Evolutionary conservation across 129 eudicot genomes (phyloP), one percentile per base, ranked within the genome.

Genomic region (Pittosporum tobira): DNA sequence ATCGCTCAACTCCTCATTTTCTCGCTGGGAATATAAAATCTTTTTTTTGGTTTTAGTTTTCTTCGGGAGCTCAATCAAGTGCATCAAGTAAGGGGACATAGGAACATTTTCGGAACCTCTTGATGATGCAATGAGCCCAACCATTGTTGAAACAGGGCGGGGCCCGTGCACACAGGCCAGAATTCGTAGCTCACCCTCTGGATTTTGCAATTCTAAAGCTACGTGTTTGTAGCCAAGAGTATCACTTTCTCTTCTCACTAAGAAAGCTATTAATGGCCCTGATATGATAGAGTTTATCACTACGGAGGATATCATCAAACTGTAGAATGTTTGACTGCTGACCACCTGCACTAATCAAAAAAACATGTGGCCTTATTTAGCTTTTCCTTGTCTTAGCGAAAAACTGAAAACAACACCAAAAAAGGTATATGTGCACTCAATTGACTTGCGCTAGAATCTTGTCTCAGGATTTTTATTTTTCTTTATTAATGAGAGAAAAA

Each of bases 31-130:
- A 55, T 80, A 79, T 63, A 83, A 59, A 21, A 77, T 25, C 16
- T 26, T 31, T 20, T 31, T 56, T 31, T 56, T 80, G 29, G 68
- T 75, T 40, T 79, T 85, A 8, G 14, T 64, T 71, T 81, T 81
- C 31, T 82, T 88, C 0, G 95, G 98, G 30, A 91, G 94, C 75
- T 86, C 95, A 42, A 83, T 68, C 48, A 91, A 73, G 71, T 91
- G 98, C 84, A 83, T 77, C 26, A 83, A 27, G 70, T 91, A 91
- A 11, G 98, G 90, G 16, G 90, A 75, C 18, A 91, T 68, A 9
- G 94, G 81, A 25, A 83, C 74, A 3, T 70, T 55, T 18, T 73
- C 88, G 23, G 84, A 67, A 50, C 98, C 88, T 67, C 85, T 64
- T 51, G 78, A 65, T 5, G 90, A 68, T 26, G 88, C 84, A 47